Base-by-base conservation (phyloP, 345 rosid species). In the Camelina neglecta region DNA sequence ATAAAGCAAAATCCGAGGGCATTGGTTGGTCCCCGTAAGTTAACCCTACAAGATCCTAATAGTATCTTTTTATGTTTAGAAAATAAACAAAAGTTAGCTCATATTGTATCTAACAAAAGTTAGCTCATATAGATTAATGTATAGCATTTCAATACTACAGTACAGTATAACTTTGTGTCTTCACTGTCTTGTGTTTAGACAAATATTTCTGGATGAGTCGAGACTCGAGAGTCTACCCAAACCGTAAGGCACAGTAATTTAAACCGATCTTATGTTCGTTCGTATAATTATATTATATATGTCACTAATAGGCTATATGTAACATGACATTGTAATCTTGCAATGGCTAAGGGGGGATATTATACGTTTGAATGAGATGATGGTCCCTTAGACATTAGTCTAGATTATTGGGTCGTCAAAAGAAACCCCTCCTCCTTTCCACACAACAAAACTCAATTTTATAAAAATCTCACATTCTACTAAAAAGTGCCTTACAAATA, bases 381-480 rank as follows among this genome's bases (percentile, higher is more conserved):
- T 69, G 75, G 75, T 76, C 79, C 84, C 71, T 36, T 71, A 79
- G 89, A 84, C 90, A 87, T 23, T 20, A 65, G 82, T 85, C 87
- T 84, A 79, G 88, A 83, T 83, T 77, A 29, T 29, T 29, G 85
- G 70, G 88, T 85, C 88, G 31, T 29, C 31, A 86, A 89, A 85
- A 75, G 69, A 65, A 35, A 10, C 53, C 9, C 65, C 67, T 76
- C 65, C 77, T 79, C 86, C 74, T 71, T 71, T 29, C 53, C 63
- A 42, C 59, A 65, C 70, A 72, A 31, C 50, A 69, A 12, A 76
- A 55, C 65, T 63, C 65, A 63, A 45, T 11, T 70, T 70, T 69
- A 71, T 55, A 70, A 63, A 69, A 62, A 70, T 11, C 47, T 76
- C 80, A 70, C 80, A 77, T 70, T 47, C 26, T 39, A 77, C 80